Percentiles rank a stretch among this genome's conserved stretches.
Conservation (phyloP, 1,284 basidiomycete species). For the Papiliotrema flavescens region DNA sequence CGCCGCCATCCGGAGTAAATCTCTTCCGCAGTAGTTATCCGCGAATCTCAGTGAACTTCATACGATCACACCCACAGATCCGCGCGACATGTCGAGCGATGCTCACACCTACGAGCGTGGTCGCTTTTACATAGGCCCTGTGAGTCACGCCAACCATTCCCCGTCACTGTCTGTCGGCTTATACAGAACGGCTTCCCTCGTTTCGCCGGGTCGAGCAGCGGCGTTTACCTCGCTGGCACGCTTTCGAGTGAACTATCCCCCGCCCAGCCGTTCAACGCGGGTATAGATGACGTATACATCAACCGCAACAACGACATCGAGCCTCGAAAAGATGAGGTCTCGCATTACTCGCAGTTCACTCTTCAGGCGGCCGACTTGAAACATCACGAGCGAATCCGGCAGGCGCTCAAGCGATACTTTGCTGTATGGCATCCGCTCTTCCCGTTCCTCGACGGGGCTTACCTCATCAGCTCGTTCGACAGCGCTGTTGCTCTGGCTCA, state of each 20-base stretch:
- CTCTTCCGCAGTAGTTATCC: not conserved
- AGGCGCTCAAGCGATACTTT: conserved; percentile 20
- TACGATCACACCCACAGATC: not conserved
- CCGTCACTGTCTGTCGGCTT: not conserved
- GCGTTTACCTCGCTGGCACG: conserved; percentile 25
- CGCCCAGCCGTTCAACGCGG: not conserved
- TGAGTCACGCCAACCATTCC: conserved; percentile 6
- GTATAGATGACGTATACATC: not conserved
- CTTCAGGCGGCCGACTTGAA: conserved; percentile 9
- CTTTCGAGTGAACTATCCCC: conserved; percentile 8
- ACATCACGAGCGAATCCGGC: conserved; percentile 3
- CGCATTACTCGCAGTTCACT: conserved; percentile 4
- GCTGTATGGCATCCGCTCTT: conserved; percentile 26
- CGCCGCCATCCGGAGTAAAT: not conserved
- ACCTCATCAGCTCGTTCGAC: conserved; percentile 12
- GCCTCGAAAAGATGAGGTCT: conserved; percentile 4
- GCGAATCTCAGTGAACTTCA: not conserved
- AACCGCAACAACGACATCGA: conserved; percentile 11
- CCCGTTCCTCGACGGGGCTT: conserved; percentile 24
- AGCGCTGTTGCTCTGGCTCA: conserved; percentile 7
- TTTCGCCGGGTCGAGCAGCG: conserved; percentile 24
- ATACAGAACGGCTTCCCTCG: conserved; percentile 23
- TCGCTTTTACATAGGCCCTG: conserved; percentile 23
- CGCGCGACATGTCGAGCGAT: not conserved
- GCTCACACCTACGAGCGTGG: conserved; percentile 16